These are phyloP conservation scores for Calendula officinalis DNA, from an alignment of 129 eudicot genomes.

Conservation along the genomic window DNA sequence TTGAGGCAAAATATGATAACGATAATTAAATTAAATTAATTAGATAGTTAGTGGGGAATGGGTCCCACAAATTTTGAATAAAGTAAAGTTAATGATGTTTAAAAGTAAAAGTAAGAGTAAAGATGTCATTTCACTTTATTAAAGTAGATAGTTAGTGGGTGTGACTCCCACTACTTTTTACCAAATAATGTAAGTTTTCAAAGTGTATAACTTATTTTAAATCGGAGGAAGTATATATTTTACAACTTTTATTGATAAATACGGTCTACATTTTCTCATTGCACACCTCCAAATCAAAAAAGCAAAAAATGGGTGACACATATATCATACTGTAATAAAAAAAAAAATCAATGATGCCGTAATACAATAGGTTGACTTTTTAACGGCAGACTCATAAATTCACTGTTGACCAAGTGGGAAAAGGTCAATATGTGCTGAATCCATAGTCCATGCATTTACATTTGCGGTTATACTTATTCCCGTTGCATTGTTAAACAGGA, in stretches of 20 bases:
- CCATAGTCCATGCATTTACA: conserved; percentile 63
- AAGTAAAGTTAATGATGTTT: too few relatives aligned
- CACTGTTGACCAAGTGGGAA: conserved; percentile 26
- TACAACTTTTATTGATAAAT: background rate
- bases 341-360: background rate
- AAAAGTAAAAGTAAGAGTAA: too few relatives aligned
- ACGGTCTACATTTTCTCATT: background rate
- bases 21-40: too few relatives aligned
- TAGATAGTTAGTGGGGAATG: too few relatives aligned
- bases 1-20: too few relatives aligned
- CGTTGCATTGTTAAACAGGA: conserved; percentile 83
- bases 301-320: background rate
- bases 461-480: conserved; percentile 54
- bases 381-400: background rate
- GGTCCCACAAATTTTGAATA: too few relatives aligned
- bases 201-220: too few relatives aligned
- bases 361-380: conserved; percentile 5
- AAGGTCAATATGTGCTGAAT: conserved; percentile 45
- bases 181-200: too few relatives aligned
- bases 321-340: background rate
- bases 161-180: too few relatives aligned
- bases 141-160: too few relatives aligned
- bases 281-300: background rate
- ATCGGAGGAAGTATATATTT: too few relatives aligned
- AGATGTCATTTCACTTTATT: too few relatives aligned